These are phyloP conservation scores for Quercus tomentella DNA, from an alignment of 331 rosid species.

Conservation along the genomic window DNA sequence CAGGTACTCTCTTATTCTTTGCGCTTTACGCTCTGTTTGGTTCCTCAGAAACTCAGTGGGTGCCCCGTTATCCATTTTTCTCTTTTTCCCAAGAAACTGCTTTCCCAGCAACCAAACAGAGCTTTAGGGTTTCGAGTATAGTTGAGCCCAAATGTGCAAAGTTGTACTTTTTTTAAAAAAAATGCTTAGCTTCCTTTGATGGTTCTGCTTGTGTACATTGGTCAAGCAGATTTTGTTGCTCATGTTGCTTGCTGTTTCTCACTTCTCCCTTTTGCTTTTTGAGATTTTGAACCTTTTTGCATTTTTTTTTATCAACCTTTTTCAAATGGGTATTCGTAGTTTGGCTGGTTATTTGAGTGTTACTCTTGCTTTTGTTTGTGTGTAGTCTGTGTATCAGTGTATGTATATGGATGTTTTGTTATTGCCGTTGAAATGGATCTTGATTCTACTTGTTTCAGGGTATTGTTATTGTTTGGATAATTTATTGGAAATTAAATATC, in stretches of 20 bases:
- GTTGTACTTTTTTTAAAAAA: not conserved
- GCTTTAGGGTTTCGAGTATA: conserved; percentile 6
- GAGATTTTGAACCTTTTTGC: not conserved
- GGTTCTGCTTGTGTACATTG: not conserved
- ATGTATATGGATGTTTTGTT: not conserved
- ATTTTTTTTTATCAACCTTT: not conserved
- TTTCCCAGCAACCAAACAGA: not conserved
- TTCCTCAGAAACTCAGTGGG: not conserved
- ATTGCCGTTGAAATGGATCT: not conserved
- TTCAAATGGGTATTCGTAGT: not conserved
- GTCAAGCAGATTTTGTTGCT: too few species aligned
- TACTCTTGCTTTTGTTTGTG: not conserved
- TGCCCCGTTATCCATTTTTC: too few species aligned
- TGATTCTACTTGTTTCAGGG: not conserved
- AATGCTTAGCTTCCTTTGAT: not conserved
- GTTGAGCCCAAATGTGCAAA: not conserved
- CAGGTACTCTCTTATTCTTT: conserved; percentile 21
- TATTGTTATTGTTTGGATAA: not conserved
- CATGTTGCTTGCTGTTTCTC: not conserved
- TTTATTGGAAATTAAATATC: not conserved
- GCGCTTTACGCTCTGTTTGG: not conserved
- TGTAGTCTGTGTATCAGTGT: not conserved
- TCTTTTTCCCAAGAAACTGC: too few species aligned
- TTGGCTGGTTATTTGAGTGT: not conserved
- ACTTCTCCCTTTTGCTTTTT: not conserved